These are phyloP conservation scores for Lipomyces kockii DNA, from an alignment of 805 yeast species.

Conservation along the genomic window DNA sequence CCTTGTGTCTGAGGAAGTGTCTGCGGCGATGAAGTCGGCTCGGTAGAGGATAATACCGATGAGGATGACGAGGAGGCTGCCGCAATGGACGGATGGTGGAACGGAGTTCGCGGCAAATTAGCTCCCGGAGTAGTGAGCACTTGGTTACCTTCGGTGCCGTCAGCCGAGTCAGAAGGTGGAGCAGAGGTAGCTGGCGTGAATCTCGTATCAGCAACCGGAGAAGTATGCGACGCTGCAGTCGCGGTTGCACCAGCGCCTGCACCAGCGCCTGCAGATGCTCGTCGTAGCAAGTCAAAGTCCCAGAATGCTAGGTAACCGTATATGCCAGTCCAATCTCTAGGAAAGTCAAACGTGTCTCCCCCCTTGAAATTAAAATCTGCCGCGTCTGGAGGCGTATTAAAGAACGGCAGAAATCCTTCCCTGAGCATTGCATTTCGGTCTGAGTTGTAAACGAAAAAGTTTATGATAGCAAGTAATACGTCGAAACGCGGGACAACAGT, in stretches of 20 bases:
- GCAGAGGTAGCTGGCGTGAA: constrained; percentile 25
- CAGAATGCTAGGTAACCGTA: constrained; percentile 33
- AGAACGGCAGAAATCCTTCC: constrained; percentile 31
- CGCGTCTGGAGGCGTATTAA: constrained; percentile 31
- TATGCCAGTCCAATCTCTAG: constrained; percentile 34
- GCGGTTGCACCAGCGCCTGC: constrained; percentile 11
- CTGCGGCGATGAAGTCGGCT: neutral
- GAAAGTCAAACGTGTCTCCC: constrained; percentile 25
- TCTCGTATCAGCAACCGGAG: constrained; percentile 16
- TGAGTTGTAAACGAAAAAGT: constrained; percentile 28
- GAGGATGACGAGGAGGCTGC: neutral
- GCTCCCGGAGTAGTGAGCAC: neutral
- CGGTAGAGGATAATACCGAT: neutral
- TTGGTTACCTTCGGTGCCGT: neutral
- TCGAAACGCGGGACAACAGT: constrained; percentile 31
- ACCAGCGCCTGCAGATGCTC: constrained; percentile 21
- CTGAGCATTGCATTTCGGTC: constrained; percentile 26
- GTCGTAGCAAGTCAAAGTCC: constrained; percentile 33
- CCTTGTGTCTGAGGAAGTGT: neutral
- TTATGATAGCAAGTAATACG: constrained; percentile 25
- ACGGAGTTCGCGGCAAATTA: neutral
- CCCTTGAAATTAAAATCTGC: constrained; percentile 21
- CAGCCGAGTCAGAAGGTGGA: constrained; percentile 3
- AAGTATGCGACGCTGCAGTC: neutral
- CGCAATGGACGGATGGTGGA: neutral